Base-by-base conservation (phyloP, 805 yeast species). In the Kazachstania martiniae region DNA sequence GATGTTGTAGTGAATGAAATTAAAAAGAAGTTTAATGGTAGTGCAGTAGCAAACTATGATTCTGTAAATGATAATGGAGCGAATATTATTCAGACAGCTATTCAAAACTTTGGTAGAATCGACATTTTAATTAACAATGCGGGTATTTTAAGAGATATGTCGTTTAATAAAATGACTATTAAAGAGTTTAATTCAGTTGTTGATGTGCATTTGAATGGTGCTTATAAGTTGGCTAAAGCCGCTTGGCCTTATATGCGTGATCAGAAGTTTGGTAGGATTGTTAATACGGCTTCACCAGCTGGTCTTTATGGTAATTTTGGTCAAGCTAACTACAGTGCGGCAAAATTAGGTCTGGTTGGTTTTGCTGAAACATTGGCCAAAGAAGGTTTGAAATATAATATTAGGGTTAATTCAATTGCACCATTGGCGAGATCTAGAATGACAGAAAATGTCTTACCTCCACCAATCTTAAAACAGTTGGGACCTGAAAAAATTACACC, bases 301-400 rank as follows among this genome's bases (percentile, higher is more conserved):
- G 98, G 98, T 15, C 68, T 89, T 43, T 89, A 80, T 56, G 98
- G 98, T 40, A 86, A 86, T 62, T 89, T 87, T 61, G 98, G 98
- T 31, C 98, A 89, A 63, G 74, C 94, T 25, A 89, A 89, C 63
- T 89, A 89, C 62, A 77, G 95, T 1, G 87, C 95, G 18, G 96
- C 95, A 15, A 89, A 89, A 59, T 64, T 82, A 40, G 97, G 83
- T 12, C 64, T 86, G 33, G 82, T 89, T 35, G 97, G 96, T 8
- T 74, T 89, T 47, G 80, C 94, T 29, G 95, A 89, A 60, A 86
- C 96, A 7, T 71, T 87, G 51, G 94, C 96, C 17, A 87, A 85
- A 62, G 98, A 89, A 62, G 98, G 98, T 44, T 71, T 58, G 32
- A 83, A 70, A 53, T 74, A 81, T 63, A 85, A 86, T 62, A 89